Conservation (phyloP, 306 rosid genomes). For the Delonix regia region DNA sequence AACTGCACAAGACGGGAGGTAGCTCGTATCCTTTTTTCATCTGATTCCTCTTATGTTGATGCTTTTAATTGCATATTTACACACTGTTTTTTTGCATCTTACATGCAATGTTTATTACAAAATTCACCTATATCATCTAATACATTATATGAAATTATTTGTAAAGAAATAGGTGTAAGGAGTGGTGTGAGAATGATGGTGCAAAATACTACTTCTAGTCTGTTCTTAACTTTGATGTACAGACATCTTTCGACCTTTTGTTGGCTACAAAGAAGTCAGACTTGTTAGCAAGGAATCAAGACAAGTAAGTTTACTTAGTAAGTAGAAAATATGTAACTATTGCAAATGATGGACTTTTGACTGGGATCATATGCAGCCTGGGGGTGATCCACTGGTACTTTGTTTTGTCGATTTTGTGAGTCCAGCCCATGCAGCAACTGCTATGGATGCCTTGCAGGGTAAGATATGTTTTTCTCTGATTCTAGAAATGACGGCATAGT, state of each 20-base stretch:
- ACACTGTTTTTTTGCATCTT: background rate
- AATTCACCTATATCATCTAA: background rate
- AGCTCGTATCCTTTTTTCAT: conserved; percentile 94
- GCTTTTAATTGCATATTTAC: conserved; percentile 30
- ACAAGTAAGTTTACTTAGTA: conserved; percentile 67
- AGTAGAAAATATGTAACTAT: conserved; percentile 11
- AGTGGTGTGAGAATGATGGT: background rate
- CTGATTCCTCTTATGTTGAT: background rate
- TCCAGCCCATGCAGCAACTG: conserved; percentile 98
- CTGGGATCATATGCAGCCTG: conserved; percentile 71
- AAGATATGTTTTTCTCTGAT: conserved; percentile 41
- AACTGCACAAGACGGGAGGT: conserved; percentile 92
- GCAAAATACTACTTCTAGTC: background rate
- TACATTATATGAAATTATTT: background rate
- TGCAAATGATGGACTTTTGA: conserved; percentile 39
- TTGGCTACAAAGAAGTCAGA: conserved; percentile 99
- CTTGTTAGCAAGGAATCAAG: conserved; percentile 96
- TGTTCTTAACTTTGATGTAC: conserved; percentile 51
- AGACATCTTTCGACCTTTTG: conserved; percentile 98
- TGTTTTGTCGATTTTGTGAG: conserved; percentile 95
- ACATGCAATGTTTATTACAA: background rate
- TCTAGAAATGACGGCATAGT: conserved; percentile 30
- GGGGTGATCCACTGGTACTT: conserved; percentile 92
- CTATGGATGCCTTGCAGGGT: conserved; percentile 99
- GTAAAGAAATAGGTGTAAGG: background rate